A percentile compares a stretch with the other conserved stretches of the same genome.
phyloP scores from a whole-genome alignment of 108 stramenopile species.

The Cyclostephanos tholiformis region DNA sequence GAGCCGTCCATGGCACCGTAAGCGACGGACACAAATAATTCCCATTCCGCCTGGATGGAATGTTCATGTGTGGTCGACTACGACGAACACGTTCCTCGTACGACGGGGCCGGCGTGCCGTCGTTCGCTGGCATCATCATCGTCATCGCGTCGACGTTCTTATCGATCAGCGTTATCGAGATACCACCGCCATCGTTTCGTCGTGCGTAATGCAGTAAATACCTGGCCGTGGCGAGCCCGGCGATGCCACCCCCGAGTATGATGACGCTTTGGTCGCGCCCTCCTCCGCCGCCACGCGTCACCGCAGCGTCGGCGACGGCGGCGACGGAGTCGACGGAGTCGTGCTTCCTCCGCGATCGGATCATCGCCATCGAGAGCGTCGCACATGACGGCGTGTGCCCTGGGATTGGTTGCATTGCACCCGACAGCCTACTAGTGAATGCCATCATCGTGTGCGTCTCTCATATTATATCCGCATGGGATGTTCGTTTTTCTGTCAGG shows the following conservation, averaged over 20 bases:
- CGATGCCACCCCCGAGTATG: conserved; percentile 46
- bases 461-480: no score
- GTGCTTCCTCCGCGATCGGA: no score
- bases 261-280: conserved; percentile 13
- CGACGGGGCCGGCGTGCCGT: not conserved
- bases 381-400: no score
- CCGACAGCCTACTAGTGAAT: no score
- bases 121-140: not conserved
- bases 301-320: not conserved
- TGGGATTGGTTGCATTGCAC: no score
- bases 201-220: conserved; percentile 26
- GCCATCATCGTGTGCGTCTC: no score
- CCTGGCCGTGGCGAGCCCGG: conserved; percentile 38
- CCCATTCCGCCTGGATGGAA: conserved; percentile 42
- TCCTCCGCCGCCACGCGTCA: no score
- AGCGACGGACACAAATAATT: conserved; percentile 43
- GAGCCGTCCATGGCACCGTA: conserved; percentile 35
- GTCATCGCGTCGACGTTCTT: conserved; percentile 9
- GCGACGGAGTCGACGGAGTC: not conserved
- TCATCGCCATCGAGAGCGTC: no score
- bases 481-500: no score
- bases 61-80: conserved; percentile 17
- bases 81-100: conserved; percentile 8
- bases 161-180: conserved; percentile 37
- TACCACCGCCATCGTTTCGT: not conserved